Evolutionary conservation across 1,284 basidiomycete genomes (phyloP), one percentile per base, ranked within the genome.

Genomic region (Puccinia horiana): DNA sequence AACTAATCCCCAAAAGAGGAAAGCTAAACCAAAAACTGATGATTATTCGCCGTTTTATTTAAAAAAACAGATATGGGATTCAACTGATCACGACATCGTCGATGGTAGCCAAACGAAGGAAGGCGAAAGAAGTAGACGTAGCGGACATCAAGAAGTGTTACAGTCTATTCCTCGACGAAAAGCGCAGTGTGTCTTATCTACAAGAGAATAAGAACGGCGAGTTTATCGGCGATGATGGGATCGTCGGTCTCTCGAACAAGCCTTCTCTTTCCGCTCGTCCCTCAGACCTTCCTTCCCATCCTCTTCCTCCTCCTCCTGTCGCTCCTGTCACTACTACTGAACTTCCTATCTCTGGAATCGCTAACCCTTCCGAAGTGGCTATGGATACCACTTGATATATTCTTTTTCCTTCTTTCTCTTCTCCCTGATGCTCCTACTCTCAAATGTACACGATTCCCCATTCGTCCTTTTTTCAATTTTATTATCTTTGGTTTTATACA

Each of bases 41-140:
- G 29, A 35, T 1, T n/a, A 8, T 69, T 23, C 20, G 16, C 40
- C 9, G 12, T 29, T 78, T 9, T 20, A 37, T 75, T 37, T 18
- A 52, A 16, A 32, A 93, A 0, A 89, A 95, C 61, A 92, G 95
- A 78, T 98, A 97, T 85, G 92, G 94, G 0, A 90, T 97, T 82
- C 96, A 98, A 88, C 88, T 97, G 69, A 97, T 98, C 84, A 94
- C 95, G 1, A 95, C 94, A 52, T 94, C 92, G 0, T 92, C 93
- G 84, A 90, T 96, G 69, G 89, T 96, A 2, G 93, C 95, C 1
- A 90, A 90, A 84, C 92, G 94, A 86, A 90, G 95, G 69, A 96
- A 94, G 86, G 89, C 91, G 89, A 86, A 86, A 11, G 84, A 84
- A 20, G 94, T 97, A 14, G 93, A 93, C 72, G 92, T 94, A 0